Conservation (phyloP, 306 rosid genomes). For the Lathyrus oleraceus region DNA sequence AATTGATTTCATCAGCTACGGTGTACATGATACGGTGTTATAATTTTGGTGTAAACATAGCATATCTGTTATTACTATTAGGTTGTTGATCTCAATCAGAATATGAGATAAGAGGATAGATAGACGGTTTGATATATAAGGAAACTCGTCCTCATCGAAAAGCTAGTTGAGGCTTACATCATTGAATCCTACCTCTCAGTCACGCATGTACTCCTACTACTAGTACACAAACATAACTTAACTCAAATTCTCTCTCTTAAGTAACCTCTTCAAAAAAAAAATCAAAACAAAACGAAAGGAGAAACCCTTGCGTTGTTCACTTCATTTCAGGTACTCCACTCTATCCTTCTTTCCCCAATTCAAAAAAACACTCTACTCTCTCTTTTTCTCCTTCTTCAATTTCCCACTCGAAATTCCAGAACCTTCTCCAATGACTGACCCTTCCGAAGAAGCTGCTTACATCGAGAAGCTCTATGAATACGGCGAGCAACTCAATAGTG, state of each 20-base stretch:
- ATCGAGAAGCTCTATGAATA: constrained; percentile 92
- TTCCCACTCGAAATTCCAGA: constrained; percentile 31
- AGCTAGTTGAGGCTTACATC: background rate
- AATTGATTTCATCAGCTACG: no score
- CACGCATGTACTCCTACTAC: background rate
- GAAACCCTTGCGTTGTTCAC: background rate
- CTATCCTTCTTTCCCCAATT: background rate
- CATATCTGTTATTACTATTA: no score
- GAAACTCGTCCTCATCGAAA: background rate
- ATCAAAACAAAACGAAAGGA: background rate
- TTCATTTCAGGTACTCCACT: background rate
- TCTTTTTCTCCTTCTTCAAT: constrained; percentile 30
- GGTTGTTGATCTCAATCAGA: no score
- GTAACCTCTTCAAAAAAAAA: background rate
- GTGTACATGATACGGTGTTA: no score
- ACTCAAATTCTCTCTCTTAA: background rate
- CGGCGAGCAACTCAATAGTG: constrained; percentile 86
- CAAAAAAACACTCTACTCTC: background rate
- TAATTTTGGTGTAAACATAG: no score
- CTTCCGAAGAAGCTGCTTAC: constrained; percentile 66
- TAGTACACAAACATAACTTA: no score
- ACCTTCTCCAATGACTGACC: constrained; percentile 56
- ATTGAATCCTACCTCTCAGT: background rate
- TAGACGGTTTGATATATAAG: background rate
- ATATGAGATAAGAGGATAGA: no score